Evolutionary conservation across 2,329 filamentous ascomycete genomes (phyloP).

Genomic region (Monilinia fructigena): DNA sequence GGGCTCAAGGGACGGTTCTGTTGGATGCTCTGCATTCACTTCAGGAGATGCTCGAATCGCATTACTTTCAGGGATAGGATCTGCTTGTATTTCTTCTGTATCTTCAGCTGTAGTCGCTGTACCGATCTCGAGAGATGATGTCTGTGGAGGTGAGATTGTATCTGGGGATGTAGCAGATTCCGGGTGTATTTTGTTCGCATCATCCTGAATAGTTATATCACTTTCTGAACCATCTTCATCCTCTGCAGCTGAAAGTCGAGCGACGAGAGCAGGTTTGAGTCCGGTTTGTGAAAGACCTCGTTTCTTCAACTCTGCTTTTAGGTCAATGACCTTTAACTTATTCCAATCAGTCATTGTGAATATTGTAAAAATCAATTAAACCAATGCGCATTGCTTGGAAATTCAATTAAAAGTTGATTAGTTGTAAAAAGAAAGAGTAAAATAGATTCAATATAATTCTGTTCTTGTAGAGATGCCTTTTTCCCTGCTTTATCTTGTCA

Average conservation of each 20-base stretch:
- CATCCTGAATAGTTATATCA: constrained; percentile 36
- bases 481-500: background rate
- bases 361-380: background rate
- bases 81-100: background rate
- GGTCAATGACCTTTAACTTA: constrained; percentile 69
- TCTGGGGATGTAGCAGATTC: constrained; percentile 34
- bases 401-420: background rate
- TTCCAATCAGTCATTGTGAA: constrained; percentile 51
- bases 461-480: background rate
- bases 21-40: background rate
- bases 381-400: constrained; percentile 11
- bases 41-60: constrained; percentile 10
- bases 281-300: constrained; percentile 68
- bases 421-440: background rate
- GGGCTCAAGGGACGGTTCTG: constrained; percentile 24
- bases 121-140: constrained; percentile 18
- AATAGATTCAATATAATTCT: background rate
- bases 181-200: constrained; percentile 30
- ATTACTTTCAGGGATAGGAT: background rate
- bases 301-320: constrained; percentile 71
- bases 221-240: constrained; percentile 41
- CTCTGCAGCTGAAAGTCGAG: constrained; percentile 55
- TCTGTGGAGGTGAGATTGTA: constrained; percentile 28
- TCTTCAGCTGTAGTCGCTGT: background rate
- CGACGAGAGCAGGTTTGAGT: constrained; percentile 69